Conservation (phyloP, 2,329 filamentous ascomycete species). For the Sordariomycetes sp. region DNA sequence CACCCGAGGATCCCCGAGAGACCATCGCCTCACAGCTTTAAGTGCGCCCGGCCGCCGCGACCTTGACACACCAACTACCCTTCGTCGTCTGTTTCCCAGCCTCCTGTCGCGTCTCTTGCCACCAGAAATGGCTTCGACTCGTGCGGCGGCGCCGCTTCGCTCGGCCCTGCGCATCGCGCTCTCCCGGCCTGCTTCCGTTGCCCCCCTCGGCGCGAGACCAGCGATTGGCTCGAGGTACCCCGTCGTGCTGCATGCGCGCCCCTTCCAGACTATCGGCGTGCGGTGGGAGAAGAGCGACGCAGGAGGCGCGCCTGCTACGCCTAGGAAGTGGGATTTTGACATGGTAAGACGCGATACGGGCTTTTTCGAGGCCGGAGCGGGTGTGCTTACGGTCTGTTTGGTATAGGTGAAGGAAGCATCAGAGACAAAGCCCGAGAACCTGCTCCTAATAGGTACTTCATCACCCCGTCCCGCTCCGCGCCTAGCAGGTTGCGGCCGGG, state of each 20-base stretch:
- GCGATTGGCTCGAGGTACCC: not conserved
- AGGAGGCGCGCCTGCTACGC: not conserved
- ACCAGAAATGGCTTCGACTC: not conserved
- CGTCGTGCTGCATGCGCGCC: not conserved
- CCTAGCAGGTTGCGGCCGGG: not conserved
- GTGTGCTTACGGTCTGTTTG: not conserved
- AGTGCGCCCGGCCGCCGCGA: no score
- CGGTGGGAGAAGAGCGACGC: not conserved
- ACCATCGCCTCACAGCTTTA: no score
- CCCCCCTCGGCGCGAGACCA: not conserved
- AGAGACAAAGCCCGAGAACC: not conserved
- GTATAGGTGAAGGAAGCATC: constrained; percentile 3
- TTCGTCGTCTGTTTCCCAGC: not conserved
- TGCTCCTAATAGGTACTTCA: constrained; percentile 4
- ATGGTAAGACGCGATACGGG: not conserved
- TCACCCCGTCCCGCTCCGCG: not conserved
- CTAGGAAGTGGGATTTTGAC: constrained; percentile 2
- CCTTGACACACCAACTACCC: not conserved
- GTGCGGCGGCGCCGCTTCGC: not conserved
- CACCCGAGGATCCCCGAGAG: no score
- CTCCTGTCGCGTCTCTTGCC: not conserved
- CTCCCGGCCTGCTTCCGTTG: not conserved
- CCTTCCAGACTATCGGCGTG: not conserved
- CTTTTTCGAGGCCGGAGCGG: not conserved
- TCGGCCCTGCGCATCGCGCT: not conserved